phyloP scores from a whole-genome alignment of 164 flowering plant species.

The Sedum album region DNA sequence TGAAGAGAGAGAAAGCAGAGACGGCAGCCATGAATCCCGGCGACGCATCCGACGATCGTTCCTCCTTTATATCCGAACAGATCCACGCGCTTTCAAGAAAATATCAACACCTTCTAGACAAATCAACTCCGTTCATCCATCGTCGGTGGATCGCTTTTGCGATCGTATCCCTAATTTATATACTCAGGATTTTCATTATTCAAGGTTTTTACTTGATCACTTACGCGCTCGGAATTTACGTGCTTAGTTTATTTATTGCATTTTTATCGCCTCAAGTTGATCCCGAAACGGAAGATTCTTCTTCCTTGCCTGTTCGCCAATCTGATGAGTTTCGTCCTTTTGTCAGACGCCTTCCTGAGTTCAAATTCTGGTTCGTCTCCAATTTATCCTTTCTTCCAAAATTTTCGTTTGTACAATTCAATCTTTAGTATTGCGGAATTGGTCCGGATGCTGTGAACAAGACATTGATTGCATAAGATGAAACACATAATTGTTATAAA shows the following conservation, averaged over 20 bases:
- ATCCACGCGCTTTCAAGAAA: constrained; percentile 20
- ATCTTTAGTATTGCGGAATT: no score
- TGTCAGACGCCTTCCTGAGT: constrained; percentile 61
- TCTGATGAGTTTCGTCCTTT: constrained; percentile 69
- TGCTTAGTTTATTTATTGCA: constrained; percentile 47
- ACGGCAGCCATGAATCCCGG: constrained; percentile 8
- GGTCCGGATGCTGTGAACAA: no score
- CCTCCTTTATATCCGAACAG: constrained; percentile 22
- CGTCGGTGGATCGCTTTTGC: constrained; percentile 43
- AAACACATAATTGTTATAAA: no score
- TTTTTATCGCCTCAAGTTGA: constrained; percentile 61
- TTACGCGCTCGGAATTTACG: constrained; percentile 52
- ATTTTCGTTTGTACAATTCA: no score
- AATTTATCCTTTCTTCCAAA: neutral
- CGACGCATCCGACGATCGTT: constrained; percentile 15
- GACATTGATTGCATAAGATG: no score
- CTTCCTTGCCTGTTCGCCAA: constrained; percentile 38
- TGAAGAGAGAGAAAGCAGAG: neutral
- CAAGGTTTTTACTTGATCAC: constrained; percentile 56
- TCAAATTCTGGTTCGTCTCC: constrained; percentile 48
- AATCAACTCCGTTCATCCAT: constrained; percentile 33
- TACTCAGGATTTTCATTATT: constrained; percentile 36
- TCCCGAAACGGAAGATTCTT: constrained; percentile 39
- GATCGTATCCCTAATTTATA: constrained; percentile 25
- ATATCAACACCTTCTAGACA: constrained; percentile 47